Evolutionary conservation across 345 rosid genomes (phyloP), one percentile per base, ranked within the genome.

Genomic region (Populus davidiana): DNA sequence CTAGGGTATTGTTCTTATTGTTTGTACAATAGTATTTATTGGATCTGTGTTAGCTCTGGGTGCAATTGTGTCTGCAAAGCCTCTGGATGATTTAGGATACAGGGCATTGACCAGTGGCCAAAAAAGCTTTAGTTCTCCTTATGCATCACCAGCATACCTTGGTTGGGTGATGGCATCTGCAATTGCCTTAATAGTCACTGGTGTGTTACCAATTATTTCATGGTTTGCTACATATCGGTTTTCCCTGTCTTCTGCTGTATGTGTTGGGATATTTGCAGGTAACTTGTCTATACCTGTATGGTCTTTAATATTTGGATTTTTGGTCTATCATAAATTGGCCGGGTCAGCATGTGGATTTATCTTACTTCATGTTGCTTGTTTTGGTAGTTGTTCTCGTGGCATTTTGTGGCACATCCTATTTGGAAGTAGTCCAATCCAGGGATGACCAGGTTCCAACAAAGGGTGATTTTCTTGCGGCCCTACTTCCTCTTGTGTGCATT

Each of bases 101-200:
- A 90, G 86, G 89, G 89, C 89, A 75, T 89, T 84, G 91, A 87
- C 94, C 78, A 87, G 87, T 76, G 90, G 80, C 54, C 87, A 86
- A 74, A 84, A 87, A 78, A 84, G 84, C 86, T 88, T 87, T 78
- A 79, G 79, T 64, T 94, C 99, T 82, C 92, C 97, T 54, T 96
- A 96, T 84, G 86, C 90, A 77, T 96, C 99, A 81, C 86, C 97
- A 56, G 89, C 85, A 49, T 96, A 92, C 86, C 85, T 96, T 84
- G 99, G 99, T 63, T 96, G 98, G 98, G 97, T 96, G 63, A 91
- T 96, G 93, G 96, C 99, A 75, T 89, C 97, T 82, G 98, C 87
- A 71, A 90, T 96, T 85, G 94, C 97, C 80, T 83, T 96, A 79
- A 86, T 91, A 70, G 98, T 94, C 77, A 91, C 97, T 56, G 97